Percentiles rank a stretch among this genome's conserved stretches.
Evolutionary conservation across 352 stramenopile species (phyloP).

Genomic region (Pythium oligandrum): DNA sequence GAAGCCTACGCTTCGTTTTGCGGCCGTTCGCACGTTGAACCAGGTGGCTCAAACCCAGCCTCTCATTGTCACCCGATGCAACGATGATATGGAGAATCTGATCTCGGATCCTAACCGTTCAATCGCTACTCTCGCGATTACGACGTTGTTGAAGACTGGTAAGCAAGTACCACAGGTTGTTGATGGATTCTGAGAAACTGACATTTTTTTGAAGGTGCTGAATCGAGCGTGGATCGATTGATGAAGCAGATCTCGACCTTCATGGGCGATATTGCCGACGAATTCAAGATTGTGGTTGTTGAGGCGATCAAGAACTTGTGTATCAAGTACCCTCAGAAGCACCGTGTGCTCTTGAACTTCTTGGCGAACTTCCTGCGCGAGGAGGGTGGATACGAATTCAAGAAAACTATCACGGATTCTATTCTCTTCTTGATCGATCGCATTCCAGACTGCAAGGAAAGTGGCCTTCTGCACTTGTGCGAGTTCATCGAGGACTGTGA

Average conservation of each 20-base stretch:
- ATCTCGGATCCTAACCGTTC: conserved; percentile 97
- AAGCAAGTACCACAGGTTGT: conserved; percentile 2
- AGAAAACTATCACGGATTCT: conserved; percentile 97
- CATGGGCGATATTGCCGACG: conserved; percentile 98
- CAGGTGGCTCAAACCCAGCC: conserved; percentile 90
- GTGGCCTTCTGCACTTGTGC: conserved; percentile 95
- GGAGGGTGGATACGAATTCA: conserved; percentile 98
- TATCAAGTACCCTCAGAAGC: conserved; percentile 98
- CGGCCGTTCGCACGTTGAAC: conserved; percentile 95
- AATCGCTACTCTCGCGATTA: conserved; percentile 99
- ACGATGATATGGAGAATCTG: conserved; percentile 98
- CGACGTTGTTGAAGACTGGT: conserved; percentile 98
- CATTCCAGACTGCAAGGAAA: conserved; percentile 97
- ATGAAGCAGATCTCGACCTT: conserved; percentile 98
- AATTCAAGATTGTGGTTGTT: conserved; percentile 99
- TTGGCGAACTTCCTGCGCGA: conserved; percentile 97
- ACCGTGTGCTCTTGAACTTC: conserved; percentile 97
- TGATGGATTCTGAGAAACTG: not conserved
- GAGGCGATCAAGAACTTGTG: conserved; percentile 96
- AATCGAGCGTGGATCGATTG: conserved; percentile 94
- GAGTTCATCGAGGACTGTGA: conserved; percentile 99
- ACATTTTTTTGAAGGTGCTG: conserved; percentile 50
- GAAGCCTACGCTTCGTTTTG: conserved; percentile 95
- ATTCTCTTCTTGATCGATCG: conserved; percentile 96
- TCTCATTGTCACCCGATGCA: conserved; percentile 96